phyloP scores from a whole-genome alignment of 2,329 filamentous ascomycete genomes.

The Pyrenophora graminea region DNA sequence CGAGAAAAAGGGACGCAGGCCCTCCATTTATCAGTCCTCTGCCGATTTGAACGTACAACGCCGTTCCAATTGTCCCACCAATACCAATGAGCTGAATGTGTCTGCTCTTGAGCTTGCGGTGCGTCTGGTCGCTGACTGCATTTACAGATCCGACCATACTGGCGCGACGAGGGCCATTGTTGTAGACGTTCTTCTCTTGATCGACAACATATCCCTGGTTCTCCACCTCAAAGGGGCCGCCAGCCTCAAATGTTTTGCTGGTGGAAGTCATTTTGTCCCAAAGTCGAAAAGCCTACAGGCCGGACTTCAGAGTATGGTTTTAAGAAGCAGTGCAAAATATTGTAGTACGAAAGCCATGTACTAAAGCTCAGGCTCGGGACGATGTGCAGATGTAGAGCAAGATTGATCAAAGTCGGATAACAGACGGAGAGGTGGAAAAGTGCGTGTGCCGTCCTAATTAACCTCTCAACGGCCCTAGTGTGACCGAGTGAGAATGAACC shows the following conservation, averaged over 20 bases:
- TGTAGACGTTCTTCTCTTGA: conserved; percentile 35
- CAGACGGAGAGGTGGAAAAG: conserved; percentile 14
- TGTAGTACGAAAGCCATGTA: conserved; percentile 42
- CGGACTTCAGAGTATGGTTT: conserved; percentile 35
- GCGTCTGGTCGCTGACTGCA: conserved; percentile 46
- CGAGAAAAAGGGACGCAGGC: conserved; percentile 52
- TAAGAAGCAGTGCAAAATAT: conserved; percentile 44
- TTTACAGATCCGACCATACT: conserved; percentile 35
- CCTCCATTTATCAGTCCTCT: conserved; percentile 53
- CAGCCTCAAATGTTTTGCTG: conserved; percentile 35
- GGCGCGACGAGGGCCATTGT: conserved; percentile 29
- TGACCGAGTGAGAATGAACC: conserved; percentile 12
- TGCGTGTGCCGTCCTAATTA: conserved; percentile 30
- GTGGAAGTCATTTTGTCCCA: conserved; percentile 40
- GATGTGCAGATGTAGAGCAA: conserved; percentile 9
- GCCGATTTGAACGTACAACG: conserved; percentile 54
- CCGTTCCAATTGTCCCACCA: conserved; percentile 54
- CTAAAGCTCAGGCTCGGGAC: conserved; percentile 6
- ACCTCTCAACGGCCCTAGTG: conserved; percentile 26
- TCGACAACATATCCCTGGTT: conserved; percentile 18
- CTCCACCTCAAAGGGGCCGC: conserved; percentile 22
- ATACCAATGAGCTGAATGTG: conserved; percentile 55
- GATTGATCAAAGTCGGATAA: conserved; percentile 11
- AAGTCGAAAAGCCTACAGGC: conserved; percentile 1
- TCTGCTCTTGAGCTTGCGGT: conserved; percentile 51